These are phyloP conservation scores for Nidula microcarpa DNA, from an alignment of 768 basidiomycete genomes.

Conservation along the genomic window DNA sequence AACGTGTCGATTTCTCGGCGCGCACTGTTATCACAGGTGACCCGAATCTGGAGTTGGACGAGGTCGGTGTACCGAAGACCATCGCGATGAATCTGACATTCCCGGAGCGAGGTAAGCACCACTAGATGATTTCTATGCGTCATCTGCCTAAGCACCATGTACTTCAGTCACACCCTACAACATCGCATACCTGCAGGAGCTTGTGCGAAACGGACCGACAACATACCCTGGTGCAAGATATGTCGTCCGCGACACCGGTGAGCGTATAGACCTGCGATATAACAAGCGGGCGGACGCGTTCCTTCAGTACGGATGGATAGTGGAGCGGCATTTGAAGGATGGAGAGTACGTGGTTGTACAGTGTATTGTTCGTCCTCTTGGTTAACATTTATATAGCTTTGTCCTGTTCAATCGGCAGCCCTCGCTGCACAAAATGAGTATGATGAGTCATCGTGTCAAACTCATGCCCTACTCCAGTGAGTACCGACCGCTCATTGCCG, in stretches of 20 bases:
- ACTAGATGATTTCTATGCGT: neutral
- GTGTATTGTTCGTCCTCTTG: neutral
- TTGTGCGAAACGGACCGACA: conserved; percentile 93
- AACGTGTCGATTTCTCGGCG: conserved; percentile 98
- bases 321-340: conserved; percentile 95
- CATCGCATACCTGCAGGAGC: conserved; percentile 88
- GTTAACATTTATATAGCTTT: conserved; percentile 42
- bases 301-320: conserved; percentile 97
- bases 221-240: conserved; percentile 96
- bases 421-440: conserved; percentile 99
- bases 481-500: conserved; percentile 22
- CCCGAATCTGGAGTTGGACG: conserved; percentile 92
- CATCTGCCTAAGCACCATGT: conserved; percentile 4
- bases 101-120: conserved; percentile 82
- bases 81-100: conserved; percentile 98
- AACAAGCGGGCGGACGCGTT: conserved; percentile 95
- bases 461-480: conserved; percentile 97
- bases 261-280: conserved; percentile 94
- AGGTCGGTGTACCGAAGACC: conserved; percentile 92
- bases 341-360: conserved; percentile 75
- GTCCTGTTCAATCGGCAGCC: conserved; percentile 99
- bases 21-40: conserved; percentile 99
- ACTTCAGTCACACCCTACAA: conserved; percentile 91
- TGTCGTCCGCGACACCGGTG: conserved; percentile 95
- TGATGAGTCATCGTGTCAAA: conserved; percentile 99